Evolutionary conservation across 1,284 basidiomycete species (phyloP), one percentile per base, ranked within the genome.

Genomic region (Fistulinella cinereoalba): DNA sequence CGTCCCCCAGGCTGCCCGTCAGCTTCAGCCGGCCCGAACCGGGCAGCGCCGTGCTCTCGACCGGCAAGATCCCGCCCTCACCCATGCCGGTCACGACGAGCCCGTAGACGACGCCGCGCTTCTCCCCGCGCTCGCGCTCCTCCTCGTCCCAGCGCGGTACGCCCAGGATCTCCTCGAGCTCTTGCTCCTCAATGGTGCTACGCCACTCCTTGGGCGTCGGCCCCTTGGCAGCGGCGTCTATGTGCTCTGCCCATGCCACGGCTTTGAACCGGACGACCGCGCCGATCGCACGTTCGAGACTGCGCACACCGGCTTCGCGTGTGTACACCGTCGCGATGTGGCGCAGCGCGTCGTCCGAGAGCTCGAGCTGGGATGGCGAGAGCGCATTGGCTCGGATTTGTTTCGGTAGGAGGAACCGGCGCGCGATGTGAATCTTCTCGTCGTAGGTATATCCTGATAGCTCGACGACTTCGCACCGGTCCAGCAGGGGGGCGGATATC

Each of bases 281-380:
- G 9, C 90, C 92, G 38, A 97, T 85, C 11, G 90, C 82, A 6
- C 95, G 80, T 62, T 97, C 94, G 11, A 97, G 77, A 23, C 83
- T 85, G 24, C 94, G 80, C n/a, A 97, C 94, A 24, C 95, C 94
- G 0, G 94, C 93, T 68, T 97, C 90, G 10, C 85, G 77, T 1
- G 92, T 94, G 61, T 93, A 94, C 22, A 79, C 71, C 12, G 83
- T 88, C 25, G 86, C 85, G 43, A 94, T 76, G 44, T 80, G 77
- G 51, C 84, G 68, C 28, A 95, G 64, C 1, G 86, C 82, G 3
- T 80, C 76, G 48, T 93, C 87, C 1, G 78, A 79, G 31, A 89
- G 71, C 15, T 70, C 63, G 12, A 87, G 66, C 31, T 82, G 79
- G 2, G 71, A 66, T 0, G 74, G 66, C 9, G 75, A 73, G 46